These are phyloP conservation scores for Furcasterigmium furcatum DNA, from an alignment of 2,329 filamentous ascomycete genomes.

Conservation along the genomic window DNA sequence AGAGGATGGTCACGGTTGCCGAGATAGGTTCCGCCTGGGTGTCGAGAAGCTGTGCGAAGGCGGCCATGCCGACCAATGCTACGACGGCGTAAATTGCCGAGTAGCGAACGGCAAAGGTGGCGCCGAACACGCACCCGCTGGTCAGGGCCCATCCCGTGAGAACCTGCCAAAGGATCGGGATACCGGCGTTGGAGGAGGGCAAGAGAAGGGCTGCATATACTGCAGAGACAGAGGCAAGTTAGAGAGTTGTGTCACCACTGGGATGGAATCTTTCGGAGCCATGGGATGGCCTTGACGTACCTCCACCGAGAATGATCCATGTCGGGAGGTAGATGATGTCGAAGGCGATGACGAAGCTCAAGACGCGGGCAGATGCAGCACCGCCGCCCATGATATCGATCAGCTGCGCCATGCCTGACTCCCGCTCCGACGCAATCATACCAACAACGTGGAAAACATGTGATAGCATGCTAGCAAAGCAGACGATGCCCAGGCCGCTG, in stretches of 20 bases:
- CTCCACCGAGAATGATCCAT: constrained; percentile 24
- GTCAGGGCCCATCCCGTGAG: constrained; percentile 49
- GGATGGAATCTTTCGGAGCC: too few relatives aligned
- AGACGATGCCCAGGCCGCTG: constrained; percentile 36
- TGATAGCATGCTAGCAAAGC: constrained; percentile 64
- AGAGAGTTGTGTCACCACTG: background rate
- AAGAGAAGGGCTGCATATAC: constrained; percentile 8
- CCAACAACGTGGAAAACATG: constrained; percentile 69
- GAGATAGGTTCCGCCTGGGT: background rate
- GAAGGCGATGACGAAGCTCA: constrained; percentile 65
- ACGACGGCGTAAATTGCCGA: constrained; percentile 15
- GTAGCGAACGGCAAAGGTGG: constrained; percentile 18
- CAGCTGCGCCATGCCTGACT: constrained; percentile 67
- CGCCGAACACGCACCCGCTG: constrained; percentile 54
- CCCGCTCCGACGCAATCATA: constrained; percentile 66
- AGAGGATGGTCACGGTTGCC: constrained; percentile 8
- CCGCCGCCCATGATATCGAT: constrained; percentile 68
- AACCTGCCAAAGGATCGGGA: constrained; percentile 32
- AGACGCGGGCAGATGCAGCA: constrained; percentile 39
- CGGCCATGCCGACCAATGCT: constrained; percentile 16
- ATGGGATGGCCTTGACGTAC: background rate
- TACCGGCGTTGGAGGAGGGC: constrained; percentile 15
- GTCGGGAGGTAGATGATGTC: constrained; percentile 45
- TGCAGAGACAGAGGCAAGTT: constrained; percentile 38
- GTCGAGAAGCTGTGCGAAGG: constrained; percentile 3